phyloP scores from a whole-genome alignment of 2,329 filamentous ascomycete genomes.

The Huntiella decipiens region DNA sequence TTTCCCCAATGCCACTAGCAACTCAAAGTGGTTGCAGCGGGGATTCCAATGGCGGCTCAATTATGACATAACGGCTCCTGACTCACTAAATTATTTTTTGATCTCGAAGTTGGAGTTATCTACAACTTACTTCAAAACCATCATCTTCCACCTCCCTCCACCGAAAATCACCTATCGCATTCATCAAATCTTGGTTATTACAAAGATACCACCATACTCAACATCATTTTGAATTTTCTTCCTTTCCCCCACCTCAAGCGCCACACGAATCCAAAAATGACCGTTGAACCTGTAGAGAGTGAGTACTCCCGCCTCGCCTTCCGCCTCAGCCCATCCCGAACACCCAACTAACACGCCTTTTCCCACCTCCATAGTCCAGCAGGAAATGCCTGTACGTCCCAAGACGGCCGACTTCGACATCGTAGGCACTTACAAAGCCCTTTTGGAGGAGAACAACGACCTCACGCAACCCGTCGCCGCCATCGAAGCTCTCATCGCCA shows the following conservation, averaged over 20 bases:
- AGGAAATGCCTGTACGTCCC: constrained; percentile 3
- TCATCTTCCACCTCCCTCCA: background rate
- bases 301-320: background rate
- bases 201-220: too few species aligned
- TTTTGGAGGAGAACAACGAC: constrained; percentile 50
- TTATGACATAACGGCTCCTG: background rate
- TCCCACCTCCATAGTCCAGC: background rate
- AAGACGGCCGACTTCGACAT: constrained; percentile 23
- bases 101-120: background rate
- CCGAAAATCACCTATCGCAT: background rate
- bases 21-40: background rate
- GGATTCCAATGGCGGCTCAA: background rate
- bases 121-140: background rate
- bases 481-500: constrained; percentile 75
- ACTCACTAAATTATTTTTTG: background rate
- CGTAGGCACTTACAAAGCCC: constrained; percentile 33
- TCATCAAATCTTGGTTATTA: too few species aligned
- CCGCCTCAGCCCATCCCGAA: too few species aligned
- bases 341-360: background rate
- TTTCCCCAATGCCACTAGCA: too few species aligned
- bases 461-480: constrained; percentile 91
- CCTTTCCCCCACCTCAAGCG: too few species aligned
- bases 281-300: background rate
- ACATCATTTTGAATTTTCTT: too few species aligned
- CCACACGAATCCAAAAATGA: too few species aligned